Conservation (phyloP, 1,284 basidiomycete genomes). For the Pseudozyma flocculosa region DNA sequence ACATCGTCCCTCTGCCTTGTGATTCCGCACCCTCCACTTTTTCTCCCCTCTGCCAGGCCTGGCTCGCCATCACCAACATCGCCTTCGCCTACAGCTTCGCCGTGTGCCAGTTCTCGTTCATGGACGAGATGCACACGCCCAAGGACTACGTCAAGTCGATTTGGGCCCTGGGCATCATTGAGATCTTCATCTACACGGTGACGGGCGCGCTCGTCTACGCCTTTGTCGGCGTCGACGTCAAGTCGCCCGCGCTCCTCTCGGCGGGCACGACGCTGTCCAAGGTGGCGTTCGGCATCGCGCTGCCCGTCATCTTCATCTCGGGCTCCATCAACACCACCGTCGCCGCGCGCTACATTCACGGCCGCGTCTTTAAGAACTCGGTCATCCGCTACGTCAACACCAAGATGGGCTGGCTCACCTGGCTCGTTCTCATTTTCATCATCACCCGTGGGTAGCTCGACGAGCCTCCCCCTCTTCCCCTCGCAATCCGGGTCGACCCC, state of each 20-base stretch:
- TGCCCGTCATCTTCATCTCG: constrained; percentile 51
- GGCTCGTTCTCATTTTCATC: constrained; percentile 28
- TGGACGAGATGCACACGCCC: constrained; percentile 48
- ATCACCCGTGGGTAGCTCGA: constrained; percentile 10
- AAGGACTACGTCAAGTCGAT: constrained; percentile 46
- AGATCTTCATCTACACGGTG: constrained; percentile 51
- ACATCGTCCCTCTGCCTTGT: too few relatives aligned
- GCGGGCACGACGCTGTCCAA: constrained; percentile 39
- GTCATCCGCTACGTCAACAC: constrained; percentile 47
- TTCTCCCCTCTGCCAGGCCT: constrained; percentile 6
- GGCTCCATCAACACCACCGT: constrained; percentile 51
- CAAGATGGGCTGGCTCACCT: constrained; percentile 34
- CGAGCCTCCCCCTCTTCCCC: too few relatives aligned
- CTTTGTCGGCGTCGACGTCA: constrained; percentile 40
- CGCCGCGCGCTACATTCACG: constrained; percentile 40
- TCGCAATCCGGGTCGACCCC: too few relatives aligned
- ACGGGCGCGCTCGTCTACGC: constrained; percentile 48
- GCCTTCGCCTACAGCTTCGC: constrained; percentile 53
- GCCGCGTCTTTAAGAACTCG: constrained; percentile 38
- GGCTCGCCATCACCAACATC: constrained; percentile 45
- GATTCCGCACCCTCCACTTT: too few relatives aligned
- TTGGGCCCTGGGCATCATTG: constrained; percentile 39
- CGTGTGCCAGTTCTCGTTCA: constrained; percentile 46
- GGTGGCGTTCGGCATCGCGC: constrained; percentile 44
- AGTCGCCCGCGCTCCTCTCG: constrained; percentile 39